Conservation (phyloP, 78 protist genomes). For the Pigoraptor vietnamica region DNA sequence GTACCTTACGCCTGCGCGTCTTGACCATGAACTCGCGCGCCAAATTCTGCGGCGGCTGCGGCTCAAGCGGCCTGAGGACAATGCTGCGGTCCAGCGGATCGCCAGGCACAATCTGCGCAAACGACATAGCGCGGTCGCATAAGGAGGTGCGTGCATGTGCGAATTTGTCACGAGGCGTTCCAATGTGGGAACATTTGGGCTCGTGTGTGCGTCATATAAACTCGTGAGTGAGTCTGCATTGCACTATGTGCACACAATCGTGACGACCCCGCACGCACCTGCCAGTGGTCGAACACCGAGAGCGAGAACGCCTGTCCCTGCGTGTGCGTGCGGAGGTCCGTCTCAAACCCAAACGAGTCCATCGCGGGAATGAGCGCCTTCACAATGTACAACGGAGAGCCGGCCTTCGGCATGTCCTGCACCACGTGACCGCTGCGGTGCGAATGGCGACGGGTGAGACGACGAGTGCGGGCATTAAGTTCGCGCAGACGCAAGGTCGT, state of each 20-base stretch:
- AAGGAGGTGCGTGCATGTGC: not conserved
- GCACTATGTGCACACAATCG: not conserved
- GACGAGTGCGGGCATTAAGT: too few relatives aligned
- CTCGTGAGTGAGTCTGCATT: too few relatives aligned
- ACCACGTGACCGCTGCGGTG: slow-evolving; percentile 73
- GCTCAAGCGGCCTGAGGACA: slow-evolving; percentile 82
- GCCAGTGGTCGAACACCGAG: slow-evolving; percentile 92
- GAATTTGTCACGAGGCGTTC: too few relatives aligned
- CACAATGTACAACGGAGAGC: slow-evolving; percentile 82
- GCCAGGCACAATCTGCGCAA: slow-evolving; percentile 87
- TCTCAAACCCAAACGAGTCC: slow-evolving; percentile 99
- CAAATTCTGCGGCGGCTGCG: slow-evolving; percentile 70
- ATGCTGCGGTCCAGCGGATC: slow-evolving; percentile 96
- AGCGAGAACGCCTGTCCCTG: slow-evolving; percentile 88
- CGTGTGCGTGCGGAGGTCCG: slow-evolving; percentile 83
- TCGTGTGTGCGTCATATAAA: too few relatives aligned
- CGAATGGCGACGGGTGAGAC: not conserved
- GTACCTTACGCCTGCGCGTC: slow-evolving; percentile 97
- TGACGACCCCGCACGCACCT: slow-evolving; percentile 13
- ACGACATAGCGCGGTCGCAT: not conserved
- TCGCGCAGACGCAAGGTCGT: too few relatives aligned
- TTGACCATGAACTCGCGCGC: slow-evolving; percentile 99
- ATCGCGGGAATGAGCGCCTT: slow-evolving; percentile 87
- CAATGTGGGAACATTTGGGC: too few relatives aligned
- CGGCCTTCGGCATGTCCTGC: slow-evolving; percentile 80